Base-by-base conservation (phyloP, 2,329 filamentous ascomycete genomes). In the Calonectria montana region DNA sequence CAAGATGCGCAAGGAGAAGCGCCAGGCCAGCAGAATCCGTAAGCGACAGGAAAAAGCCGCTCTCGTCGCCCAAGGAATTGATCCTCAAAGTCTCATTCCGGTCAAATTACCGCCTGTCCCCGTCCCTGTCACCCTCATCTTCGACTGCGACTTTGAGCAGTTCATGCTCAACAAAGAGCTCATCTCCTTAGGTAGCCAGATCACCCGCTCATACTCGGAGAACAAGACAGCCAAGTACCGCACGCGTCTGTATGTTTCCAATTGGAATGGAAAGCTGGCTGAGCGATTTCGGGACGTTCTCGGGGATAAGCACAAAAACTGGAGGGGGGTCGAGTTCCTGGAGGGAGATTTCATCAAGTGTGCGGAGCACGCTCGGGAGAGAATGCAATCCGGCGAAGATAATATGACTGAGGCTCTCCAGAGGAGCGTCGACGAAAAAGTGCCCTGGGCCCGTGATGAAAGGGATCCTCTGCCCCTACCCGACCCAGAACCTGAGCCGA, bases 121-220 rank as follows among this genome's bases (percentile, higher is more conserved):
- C 68, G 88, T 97, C 0, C 95, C 96, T 2, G 86, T 98, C 25
- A 91, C 94, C 0, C 86, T 99, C 75, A 88, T 99, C 71, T 86
- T 99, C 74, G 97, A 99, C 85, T 98, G 96, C 84, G 92, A 94
- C 76, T 99, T 97, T 81, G 96, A 99, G 82, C 87, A 94, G 48
- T 90, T 96, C 80, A 99, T 99, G 97, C 88, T 88, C 63, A 94
- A 96, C 43, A 93, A 94, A 77, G 97, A 99, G 84, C 87, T 94
- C 35, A 92, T 96, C 67, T 98, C 95, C 5, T 88, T 99, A 15
- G 91, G 91, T 1, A 91, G 92, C 69, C 97, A 99, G 83, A 88
- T 99, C 73, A 97, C 95, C 10, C 88, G 97, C 69, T 93, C 90
- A 70, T 99, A 99, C 84, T 95, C 95, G 23, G 95, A 98, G 79